phyloP scores from a whole-genome alignment of 106 monocot genomes.

The Narthecium ossifragum region DNA sequence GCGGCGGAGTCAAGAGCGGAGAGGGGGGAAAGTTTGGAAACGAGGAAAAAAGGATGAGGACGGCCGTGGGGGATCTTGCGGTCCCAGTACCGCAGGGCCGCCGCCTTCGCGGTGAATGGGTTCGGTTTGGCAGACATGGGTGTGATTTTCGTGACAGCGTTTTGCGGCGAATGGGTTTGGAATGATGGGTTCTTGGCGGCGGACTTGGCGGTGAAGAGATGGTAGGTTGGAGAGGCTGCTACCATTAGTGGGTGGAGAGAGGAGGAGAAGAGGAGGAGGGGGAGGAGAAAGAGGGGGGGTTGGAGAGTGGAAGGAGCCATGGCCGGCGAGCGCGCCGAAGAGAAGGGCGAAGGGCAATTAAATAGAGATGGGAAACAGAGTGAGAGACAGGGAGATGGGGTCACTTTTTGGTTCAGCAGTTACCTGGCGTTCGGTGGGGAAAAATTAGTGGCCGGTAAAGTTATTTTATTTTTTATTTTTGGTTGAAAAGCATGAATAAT shows the following conservation, averaged over 20 bases:
- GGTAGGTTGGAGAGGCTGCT: background rate
- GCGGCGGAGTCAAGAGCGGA: conserved; percentile 38
- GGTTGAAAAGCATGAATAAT: too few relatives aligned
- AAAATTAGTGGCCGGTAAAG: too few relatives aligned
- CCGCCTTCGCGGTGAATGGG: conserved; percentile 62
- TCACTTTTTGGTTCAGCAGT: too few relatives aligned
- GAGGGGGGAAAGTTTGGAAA: conserved; percentile 76
- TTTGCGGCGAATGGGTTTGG: background rate
- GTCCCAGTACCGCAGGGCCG: conserved; percentile 77
- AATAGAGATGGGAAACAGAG: too few relatives aligned
- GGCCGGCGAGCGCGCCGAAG: too few relatives aligned
- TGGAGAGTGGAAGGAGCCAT: background rate
- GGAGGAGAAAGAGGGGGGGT: background rate
- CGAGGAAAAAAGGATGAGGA: conserved; percentile 56
- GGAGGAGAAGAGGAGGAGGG: conserved; percentile 11
- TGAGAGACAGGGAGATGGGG: too few relatives aligned
- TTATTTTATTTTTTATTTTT: too few relatives aligned
- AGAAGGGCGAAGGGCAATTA: too few relatives aligned
- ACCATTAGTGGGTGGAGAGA: background rate
- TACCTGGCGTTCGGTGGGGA: too few relatives aligned
- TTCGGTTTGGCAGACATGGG: background rate
- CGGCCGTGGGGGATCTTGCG: conserved; percentile 42
- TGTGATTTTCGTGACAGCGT: background rate
- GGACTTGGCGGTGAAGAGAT: conserved; percentile 8
- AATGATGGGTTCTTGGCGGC: background rate